Conservation (phyloP, 306 rosid genomes). For the Casuarina cunninghamiana region DNA sequence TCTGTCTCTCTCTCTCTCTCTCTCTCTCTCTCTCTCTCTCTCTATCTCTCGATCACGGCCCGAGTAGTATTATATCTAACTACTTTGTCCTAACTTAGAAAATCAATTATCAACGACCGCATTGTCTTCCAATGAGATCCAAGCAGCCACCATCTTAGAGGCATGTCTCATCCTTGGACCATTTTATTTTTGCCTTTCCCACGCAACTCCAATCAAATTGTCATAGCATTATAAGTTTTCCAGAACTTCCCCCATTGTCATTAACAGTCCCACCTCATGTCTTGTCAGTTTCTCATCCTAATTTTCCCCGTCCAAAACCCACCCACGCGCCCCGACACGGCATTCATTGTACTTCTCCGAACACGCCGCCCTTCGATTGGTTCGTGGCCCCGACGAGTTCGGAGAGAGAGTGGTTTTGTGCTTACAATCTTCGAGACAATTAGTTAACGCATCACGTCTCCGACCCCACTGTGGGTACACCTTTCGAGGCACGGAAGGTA, state of each 20-base stretch:
- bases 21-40: too few relatives aligned
- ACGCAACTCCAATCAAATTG: neutral
- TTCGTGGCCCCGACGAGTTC: neutral
- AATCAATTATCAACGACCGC: neutral
- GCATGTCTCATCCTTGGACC: neutral
- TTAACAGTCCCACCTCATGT: neutral
- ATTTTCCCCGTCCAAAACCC: neutral
- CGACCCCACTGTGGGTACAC: neutral
- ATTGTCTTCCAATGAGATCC: neutral
- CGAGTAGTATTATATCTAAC: too few relatives aligned
- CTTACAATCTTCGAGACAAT: neutral
- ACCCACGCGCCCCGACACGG: neutral
- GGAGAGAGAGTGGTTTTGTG: neutral
- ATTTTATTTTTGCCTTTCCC: neutral
- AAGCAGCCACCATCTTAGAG: neutral
- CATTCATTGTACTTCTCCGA: neutral
- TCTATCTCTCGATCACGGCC: too few relatives aligned
- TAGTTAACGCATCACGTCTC: constrained; percentile 30
- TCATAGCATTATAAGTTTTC: neutral
- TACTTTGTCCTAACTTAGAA: too few relatives aligned
- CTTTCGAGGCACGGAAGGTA: constrained; percentile 17
- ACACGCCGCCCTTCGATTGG: neutral
- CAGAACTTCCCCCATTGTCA: constrained; percentile 14
- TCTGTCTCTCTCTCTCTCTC: neutral
- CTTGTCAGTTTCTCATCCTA: constrained; percentile 2